Base-by-base conservation (phyloP, 768 basidiomycete genomes). In the Trametes punicea region DNA sequence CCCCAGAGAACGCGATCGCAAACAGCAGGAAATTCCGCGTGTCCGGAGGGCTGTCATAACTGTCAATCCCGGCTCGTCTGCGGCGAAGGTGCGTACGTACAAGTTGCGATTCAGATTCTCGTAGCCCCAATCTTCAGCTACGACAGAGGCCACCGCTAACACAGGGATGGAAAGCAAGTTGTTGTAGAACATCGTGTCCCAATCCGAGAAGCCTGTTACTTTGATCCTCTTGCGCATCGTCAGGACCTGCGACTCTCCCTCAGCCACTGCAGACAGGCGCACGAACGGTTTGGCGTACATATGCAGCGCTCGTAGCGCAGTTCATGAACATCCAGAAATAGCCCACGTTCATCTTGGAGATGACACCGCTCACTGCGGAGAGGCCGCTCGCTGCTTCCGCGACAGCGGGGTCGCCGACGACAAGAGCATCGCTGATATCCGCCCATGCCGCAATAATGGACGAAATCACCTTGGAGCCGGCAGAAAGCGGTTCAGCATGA, bases 161-260 rank as follows among this genome's bases (percentile, higher is more conserved):
- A 98, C 85, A 4, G 97, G 97, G 64, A 98, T 95, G 18, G 93
- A 96, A 48, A 98, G 75, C 41, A 98, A 69, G 71, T 98, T 99
- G 76, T 96, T 97, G 77, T 98, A 98, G 75, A 93, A 96, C 94
- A 98, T 98, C 11, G 94, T 87, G 67, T 98, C 96, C 95, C 94
- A 97, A 66, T 99, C 96, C 46, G 93, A 86, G 75, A 98, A 98
- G 18, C 92, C 92, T 15, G 93, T 98, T 38, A 78, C 71, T 75
- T 98, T 98, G 77, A 99, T 98, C 54, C 88, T 82, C 70, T 96
- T 98, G 55, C 97, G 84, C 97, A 98, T 98, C 36, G 90, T 79
- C 46, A 99, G 79, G 34, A 97, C 93, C 93, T 96, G 63, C 46
- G 27, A n/a, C 27, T n/a, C 42, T 9, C 20, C 38, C 25, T 34